Conservation (phyloP, 2,329 filamentous ascomycete genomes). For the Sclerotinia borealis region DNA sequence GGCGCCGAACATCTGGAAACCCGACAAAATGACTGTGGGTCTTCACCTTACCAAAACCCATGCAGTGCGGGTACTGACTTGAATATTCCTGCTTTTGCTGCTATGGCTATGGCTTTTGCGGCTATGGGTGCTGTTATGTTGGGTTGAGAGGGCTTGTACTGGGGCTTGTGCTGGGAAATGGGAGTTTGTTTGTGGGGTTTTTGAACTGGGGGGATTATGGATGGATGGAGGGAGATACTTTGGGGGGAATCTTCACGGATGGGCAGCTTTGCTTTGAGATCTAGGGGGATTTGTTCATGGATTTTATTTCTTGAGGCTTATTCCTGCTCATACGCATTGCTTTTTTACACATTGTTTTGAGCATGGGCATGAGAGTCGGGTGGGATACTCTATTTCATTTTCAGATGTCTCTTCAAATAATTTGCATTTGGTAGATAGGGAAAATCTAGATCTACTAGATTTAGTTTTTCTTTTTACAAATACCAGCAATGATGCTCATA, state of each 20-base stretch:
- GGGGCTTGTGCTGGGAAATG: background rate
- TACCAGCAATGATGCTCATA: background rate
- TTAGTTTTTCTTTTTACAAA: too few species aligned
- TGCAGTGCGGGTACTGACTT: slow-evolving; percentile 1
- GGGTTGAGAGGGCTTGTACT: background rate
- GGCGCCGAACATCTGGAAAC: background rate
- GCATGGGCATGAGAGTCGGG: background rate
- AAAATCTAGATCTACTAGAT: background rate
- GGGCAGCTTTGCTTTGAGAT: background rate
- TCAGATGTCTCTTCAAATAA: background rate
- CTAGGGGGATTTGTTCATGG: too few species aligned
- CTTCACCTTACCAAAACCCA: background rate
- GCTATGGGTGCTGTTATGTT: background rate
- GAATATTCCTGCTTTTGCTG: background rate
- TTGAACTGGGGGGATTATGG: background rate
- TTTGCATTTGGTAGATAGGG: background rate
- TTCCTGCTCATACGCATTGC: background rate
- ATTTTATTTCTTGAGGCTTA: background rate
- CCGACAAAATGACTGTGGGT: background rate
- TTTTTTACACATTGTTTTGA: background rate
- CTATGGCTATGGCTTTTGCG: background rate
- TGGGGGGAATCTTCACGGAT: background rate
- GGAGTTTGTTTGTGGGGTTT: background rate
- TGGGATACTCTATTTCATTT: background rate
- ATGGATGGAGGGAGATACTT: background rate